phyloP scores from a whole-genome alignment of 1,284 basidiomycete species.

The Schizophyllum amplum region DNA sequence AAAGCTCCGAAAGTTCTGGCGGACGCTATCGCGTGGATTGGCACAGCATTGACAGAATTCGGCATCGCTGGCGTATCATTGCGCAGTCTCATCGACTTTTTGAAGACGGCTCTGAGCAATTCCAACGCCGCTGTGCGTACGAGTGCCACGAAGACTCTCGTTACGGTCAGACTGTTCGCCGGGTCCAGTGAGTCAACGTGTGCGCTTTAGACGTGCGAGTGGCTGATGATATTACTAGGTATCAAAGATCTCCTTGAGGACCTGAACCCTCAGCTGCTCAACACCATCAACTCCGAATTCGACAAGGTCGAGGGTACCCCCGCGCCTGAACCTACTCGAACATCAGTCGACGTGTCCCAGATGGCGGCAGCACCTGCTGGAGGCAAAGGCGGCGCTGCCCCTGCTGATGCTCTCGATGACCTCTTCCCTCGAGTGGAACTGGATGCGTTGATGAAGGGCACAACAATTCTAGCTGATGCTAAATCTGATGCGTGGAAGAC shows the following conservation, averaged over 20 bases:
- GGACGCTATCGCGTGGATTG: constrained; percentile 88
- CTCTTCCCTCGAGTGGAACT: constrained; percentile 94
- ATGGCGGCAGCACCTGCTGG: constrained; percentile 33
- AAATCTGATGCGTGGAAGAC: constrained; percentile 96
- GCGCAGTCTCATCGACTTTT: constrained; percentile 81
- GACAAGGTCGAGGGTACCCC: constrained; percentile 84
- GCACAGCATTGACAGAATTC: constrained; percentile 85
- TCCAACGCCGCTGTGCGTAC: constrained; percentile 93
- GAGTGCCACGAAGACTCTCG: constrained; percentile 90
- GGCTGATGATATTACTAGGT: constrained; percentile 33
- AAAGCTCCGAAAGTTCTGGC: constrained; percentile 98
- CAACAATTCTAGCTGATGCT: constrained; percentile 73
- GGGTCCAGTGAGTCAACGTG: constrained; percentile 67
- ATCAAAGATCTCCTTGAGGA: constrained; percentile 92
- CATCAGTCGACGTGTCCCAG: constrained; percentile 57
- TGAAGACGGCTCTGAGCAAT: constrained; percentile 84
- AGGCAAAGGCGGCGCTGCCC: constrained; percentile 30
- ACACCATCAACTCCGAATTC: constrained; percentile 88
- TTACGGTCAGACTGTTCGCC: constrained; percentile 88
- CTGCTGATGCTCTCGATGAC: constrained; percentile 78
- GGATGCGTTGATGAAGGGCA: constrained; percentile 81
- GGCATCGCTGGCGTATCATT: constrained; percentile 85
- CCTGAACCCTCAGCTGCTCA: constrained; percentile 89
- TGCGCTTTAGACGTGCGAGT: not conserved
- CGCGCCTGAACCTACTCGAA: constrained; percentile 75